Evolutionary conservation across 768 basidiomycete species (phyloP).

Genomic region (Dentipellis fragilis): DNA sequence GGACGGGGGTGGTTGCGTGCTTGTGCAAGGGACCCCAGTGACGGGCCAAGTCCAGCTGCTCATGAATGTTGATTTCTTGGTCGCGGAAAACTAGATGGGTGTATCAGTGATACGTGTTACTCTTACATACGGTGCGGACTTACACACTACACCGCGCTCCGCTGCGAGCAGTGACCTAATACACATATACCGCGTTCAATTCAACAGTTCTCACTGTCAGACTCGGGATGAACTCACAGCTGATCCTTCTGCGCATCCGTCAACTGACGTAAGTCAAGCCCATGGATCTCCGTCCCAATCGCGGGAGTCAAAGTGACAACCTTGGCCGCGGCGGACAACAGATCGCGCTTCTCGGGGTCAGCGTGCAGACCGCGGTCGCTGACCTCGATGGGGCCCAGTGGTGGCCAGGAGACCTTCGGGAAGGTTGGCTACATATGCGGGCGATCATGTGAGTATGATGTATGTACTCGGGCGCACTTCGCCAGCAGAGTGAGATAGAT

Average conservation of each 20-base stretch:
- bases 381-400: conserved; percentile 46
- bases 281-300: conserved; percentile 67
- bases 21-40: conserved; percentile 72
- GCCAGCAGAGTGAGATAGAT: too few relatives aligned
- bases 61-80: conserved; percentile 57
- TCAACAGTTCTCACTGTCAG: neutral
- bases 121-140: conserved; percentile 14
- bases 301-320: conserved; percentile 59
- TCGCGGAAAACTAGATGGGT: conserved; percentile 55
- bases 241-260: conserved; percentile 67
- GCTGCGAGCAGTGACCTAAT: conserved; percentile 60
- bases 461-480: too few relatives aligned
- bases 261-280: conserved; percentile 65
- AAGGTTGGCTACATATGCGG: conserved; percentile 42
- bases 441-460: neutral
- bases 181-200: neutral
- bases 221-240: conserved; percentile 34
- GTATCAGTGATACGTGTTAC: neutral
- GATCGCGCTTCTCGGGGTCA: conserved; percentile 56
- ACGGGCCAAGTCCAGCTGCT: conserved; percentile 63
- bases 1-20: conserved; percentile 74
- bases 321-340: conserved; percentile 56
- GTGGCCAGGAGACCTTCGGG: conserved; percentile 55
- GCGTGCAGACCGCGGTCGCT: conserved; percentile 60
- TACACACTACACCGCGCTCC: conserved; percentile 70